A percentile compares a stretch with the other conserved stretches of the same genome.
Evolutionary conservation across 2,329 filamentous ascomycete genomes (phyloP).

Genomic region (Aspergillus phoenicis): DNA sequence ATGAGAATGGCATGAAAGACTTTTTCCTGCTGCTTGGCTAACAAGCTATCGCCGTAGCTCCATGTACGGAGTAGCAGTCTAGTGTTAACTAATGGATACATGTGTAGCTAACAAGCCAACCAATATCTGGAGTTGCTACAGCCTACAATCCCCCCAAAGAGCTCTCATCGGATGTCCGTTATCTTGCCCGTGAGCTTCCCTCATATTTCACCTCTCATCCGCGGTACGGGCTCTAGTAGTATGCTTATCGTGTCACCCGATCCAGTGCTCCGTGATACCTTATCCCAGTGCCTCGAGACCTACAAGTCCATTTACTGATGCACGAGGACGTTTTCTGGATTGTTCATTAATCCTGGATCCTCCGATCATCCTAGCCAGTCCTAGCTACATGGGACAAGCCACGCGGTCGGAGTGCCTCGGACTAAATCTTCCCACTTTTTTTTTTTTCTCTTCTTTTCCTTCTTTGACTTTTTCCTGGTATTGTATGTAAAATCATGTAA

Average conservation of each 20-base stretch:
- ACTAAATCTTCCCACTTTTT: not conserved
- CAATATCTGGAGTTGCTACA: too few relatives aligned
- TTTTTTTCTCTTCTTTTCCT: not conserved
- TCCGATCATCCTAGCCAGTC: not conserved
- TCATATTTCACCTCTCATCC: not conserved
- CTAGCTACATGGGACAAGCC: conserved; percentile 2
- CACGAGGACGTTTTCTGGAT: conserved; percentile 9
- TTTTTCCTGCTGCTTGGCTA: not conserved
- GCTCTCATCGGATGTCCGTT: not conserved
- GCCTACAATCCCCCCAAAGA: not conserved
- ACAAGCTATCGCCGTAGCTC: not conserved
- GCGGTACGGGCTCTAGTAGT: not conserved
- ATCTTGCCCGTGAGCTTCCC: not conserved
- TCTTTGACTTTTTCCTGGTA: not conserved
- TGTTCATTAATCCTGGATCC: conserved; percentile 10
- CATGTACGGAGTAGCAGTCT: not conserved
- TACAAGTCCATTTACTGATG: not conserved
- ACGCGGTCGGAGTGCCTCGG: conserved; percentile 3
- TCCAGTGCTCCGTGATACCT: conserved; percentile 2
- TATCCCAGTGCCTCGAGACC: conserved; percentile 2
- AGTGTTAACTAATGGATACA: not conserved
- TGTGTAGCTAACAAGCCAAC: not conserved
- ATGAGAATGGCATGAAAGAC: not conserved
- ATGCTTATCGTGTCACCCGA: conserved; percentile 11
- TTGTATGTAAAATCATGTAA: not conserved